phyloP scores from a whole-genome alignment of 495 filamentous ascomycete genomes.

The Aspergillus taichungensis region DNA sequence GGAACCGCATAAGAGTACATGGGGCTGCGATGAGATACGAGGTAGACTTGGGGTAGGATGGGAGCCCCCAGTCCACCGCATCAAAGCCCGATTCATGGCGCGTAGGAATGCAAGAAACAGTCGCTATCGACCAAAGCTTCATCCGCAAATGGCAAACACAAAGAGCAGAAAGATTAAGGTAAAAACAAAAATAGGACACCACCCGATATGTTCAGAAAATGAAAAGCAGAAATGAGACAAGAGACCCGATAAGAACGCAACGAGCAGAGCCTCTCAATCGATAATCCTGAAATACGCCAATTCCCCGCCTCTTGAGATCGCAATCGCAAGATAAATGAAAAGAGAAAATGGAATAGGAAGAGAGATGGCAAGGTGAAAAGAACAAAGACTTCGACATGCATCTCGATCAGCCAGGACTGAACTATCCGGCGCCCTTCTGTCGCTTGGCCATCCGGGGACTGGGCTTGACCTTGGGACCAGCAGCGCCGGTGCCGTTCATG shows the following conservation, averaged over 20 bases:
- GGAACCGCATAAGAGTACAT: constrained; percentile 4
- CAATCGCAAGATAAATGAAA: constrained; percentile 10
- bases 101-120: constrained; percentile 1
- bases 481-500: no score
- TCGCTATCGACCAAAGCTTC: constrained; percentile 15
- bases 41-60: no score
- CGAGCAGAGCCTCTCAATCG: constrained; percentile 16
- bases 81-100: constrained; percentile 3
- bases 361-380: neutral
- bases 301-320: constrained; percentile 24
- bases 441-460: constrained; percentile 48
- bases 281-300: constrained; percentile 29
- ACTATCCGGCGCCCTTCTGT: constrained; percentile 40
- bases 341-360: constrained; percentile 3
- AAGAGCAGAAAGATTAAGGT: constrained; percentile 4
- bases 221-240: constrained; percentile 13
- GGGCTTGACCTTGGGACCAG: constrained; percentile 41
- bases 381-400: constrained; percentile 4
- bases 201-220: constrained; percentile 16
- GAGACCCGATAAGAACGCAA: constrained; percentile 9
- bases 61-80: no score
- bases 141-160: constrained; percentile 1
- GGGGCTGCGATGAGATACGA: constrained; percentile 4
- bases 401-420: constrained; percentile 8
- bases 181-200: constrained; percentile 13